Conservation (phyloP, 148 eudicot species). For the Spergularia marina region DNA sequence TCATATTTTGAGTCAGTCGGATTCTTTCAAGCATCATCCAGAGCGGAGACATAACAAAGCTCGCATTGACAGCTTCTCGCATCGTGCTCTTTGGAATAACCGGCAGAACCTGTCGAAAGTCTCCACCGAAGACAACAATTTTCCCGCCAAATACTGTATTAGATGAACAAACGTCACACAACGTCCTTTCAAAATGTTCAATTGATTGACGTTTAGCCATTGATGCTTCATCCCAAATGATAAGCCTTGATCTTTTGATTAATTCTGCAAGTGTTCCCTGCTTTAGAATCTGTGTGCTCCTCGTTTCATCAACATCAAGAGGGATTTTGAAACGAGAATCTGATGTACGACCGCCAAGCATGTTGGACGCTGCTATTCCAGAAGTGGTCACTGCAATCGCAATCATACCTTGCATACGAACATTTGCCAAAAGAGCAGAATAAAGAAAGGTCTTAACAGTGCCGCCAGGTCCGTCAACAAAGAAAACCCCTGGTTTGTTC, state of each 20-base stretch:
- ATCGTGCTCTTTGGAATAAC: background rate
- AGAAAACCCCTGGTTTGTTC: background rate
- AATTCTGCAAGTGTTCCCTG: background rate
- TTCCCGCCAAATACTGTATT: background rate
- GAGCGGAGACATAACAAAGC: background rate
- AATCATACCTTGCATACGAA: background rate
- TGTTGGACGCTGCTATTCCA: background rate
- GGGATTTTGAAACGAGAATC: background rate
- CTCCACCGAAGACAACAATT: conserved; percentile 3
- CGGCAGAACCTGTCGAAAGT: conserved; percentile 1
- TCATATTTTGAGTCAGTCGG: background rate
- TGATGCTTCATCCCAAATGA: conserved; percentile 11
- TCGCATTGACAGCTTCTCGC: background rate
- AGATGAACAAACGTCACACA: background rate
- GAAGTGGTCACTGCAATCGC: conserved; percentile 1
- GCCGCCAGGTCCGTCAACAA: background rate
- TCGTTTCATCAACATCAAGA: background rate
- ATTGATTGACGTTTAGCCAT: background rate
- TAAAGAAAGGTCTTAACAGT: background rate
- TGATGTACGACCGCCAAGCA: background rate
- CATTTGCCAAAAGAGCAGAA: background rate
- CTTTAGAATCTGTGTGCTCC: background rate
- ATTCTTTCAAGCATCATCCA: background rate
- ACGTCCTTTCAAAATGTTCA: background rate
- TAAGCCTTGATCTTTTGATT: background rate